Percentiles rank a stretch among this genome's conserved stretches.
phyloP scores from a whole-genome alignment of 371 early-diverging fungal species.

The Mucor lusitanicus region DNA sequence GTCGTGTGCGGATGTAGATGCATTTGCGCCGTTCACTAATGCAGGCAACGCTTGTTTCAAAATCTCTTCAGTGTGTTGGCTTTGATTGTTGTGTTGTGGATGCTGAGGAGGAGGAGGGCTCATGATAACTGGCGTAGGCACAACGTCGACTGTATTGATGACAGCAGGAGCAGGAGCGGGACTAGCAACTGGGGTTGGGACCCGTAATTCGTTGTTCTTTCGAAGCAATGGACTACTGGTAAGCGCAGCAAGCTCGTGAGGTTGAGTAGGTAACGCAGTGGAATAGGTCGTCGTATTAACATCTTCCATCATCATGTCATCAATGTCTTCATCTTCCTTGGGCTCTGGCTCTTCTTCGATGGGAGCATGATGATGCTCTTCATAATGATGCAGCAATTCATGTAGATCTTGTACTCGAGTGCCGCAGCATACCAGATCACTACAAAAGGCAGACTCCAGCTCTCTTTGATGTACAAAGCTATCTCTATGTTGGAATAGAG shows the following conservation, averaged over 20 bases:
- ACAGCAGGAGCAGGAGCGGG: background rate
- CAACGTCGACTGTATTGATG: background rate
- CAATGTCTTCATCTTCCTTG: constrained; percentile 24
- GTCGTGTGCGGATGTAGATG: background rate
- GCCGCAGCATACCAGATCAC: constrained; percentile 93
- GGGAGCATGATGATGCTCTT: constrained; percentile 85
- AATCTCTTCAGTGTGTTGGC: constrained; percentile 26
- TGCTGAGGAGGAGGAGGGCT: background rate
- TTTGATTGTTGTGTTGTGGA: background rate
- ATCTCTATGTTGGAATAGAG: constrained; percentile 58
- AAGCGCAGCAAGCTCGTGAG: constrained; percentile 24
- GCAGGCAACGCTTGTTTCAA: constrained; percentile 21
- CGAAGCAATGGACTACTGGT: constrained; percentile 18
- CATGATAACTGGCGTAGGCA: background rate
- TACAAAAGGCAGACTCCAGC: constrained; percentile 87
- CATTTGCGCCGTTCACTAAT: constrained; percentile 2
- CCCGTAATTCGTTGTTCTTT: background rate
- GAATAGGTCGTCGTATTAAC: constrained; percentile 6
- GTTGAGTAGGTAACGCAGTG: constrained; percentile 21
- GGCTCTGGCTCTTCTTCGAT: constrained; percentile 66
- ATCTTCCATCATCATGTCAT: constrained; percentile 17
- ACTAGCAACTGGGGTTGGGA: background rate
- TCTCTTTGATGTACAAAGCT: constrained; percentile 69
- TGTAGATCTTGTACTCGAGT: constrained; percentile 79
- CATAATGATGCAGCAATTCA: constrained; percentile 91